phyloP scores from a whole-genome alignment of 345 rosid genomes.

The Carallia brachiata region DNA sequence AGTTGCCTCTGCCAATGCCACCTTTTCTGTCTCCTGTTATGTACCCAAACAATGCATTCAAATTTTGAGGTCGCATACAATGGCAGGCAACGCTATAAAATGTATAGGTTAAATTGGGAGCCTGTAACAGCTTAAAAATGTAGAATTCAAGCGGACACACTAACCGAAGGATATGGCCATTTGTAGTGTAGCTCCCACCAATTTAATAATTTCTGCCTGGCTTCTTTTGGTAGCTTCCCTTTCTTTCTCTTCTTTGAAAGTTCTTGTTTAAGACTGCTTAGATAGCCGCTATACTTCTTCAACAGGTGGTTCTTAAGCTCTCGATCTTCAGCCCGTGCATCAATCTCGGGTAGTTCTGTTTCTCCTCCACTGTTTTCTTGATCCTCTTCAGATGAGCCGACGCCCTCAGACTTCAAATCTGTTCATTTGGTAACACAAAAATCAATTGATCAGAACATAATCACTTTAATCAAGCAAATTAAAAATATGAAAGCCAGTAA shows the following conservation, averaged over 20 bases:
- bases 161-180: slow-evolving; percentile 99
- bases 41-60: not conserved
- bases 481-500: too few relatives aligned
- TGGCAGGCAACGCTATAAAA: not conserved
- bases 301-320: slow-evolving; percentile 89
- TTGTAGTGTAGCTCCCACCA: slow-evolving; percentile 99
- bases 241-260: slow-evolving; percentile 98
- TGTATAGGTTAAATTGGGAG: not conserved
- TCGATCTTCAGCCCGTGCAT: slow-evolving; percentile 90
- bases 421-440: slow-evolving; percentile 12
- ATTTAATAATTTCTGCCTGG: slow-evolving; percentile 90
- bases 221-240: slow-evolving; percentile 98
- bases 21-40: slow-evolving; percentile 87
- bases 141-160: not conserved
- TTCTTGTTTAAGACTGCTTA: slow-evolving; percentile 93
- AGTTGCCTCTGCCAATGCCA: slow-evolving; percentile 91
- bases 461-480: too few relatives aligned
- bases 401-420: slow-evolving; percentile 84
- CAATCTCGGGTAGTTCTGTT: slow-evolving; percentile 78
- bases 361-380: slow-evolving; percentile 82
- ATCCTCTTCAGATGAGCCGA: slow-evolving; percentile 82
- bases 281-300: slow-evolving; percentile 91
- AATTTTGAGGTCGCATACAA: too few relatives aligned
- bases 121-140: not conserved
- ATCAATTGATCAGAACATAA: not conserved